Base-by-base conservation (phyloP, 140 eudicot species). In the Flaveria floridana region DNA sequence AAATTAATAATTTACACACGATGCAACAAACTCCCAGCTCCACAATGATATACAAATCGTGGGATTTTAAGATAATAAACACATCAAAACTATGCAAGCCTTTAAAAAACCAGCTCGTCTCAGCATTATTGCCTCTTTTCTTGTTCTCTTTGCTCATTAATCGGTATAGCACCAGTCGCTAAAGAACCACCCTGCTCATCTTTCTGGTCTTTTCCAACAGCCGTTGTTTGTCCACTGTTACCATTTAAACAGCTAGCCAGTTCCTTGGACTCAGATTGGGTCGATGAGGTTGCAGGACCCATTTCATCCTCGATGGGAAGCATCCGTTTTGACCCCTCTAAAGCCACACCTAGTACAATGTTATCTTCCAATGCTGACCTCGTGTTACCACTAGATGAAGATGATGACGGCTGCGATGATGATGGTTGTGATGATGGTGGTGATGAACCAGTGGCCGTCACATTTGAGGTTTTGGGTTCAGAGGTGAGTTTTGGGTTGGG, bases 331-430 rank as follows among this genome's bases (percentile, higher is more conserved):
- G 96, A 83, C 58, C 96, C 96, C 56, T 87, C 96, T 76, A 89
- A 75, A 51, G 96, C 96, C 72, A 89, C 96, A 64, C 96, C 93
- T 64, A 89, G 86, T 67, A 89, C 83, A 37, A 89, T 89, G 69
- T 89, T 89, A 70, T 89, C 96, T 78, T 89, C 93, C 80, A 89
- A 76, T 34, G 80, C 86, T 50, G 84, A 74, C 50, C 86, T 81
- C 12, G 80, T 5, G 0, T 62, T 80, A 12, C 70, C 21, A 16
- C 59, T 72, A 0, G 82, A 15, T 21, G 81, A 63, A 52, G 84
- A 59, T 20, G 41, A n/a, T 66, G 80, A 20, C 13, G 72, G 16
- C 55, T 74, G 1, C 9, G 55, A 3, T 53, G 70, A 5, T 14
- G 74, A 20, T 59, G 57, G 5, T 26, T 9, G 50, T 44, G 50